Evolutionary conservation across 2,329 filamentous ascomycete species (phyloP), one percentile per base, ranked within the genome.

Genomic region (Verticillium alfalfae): DNA sequence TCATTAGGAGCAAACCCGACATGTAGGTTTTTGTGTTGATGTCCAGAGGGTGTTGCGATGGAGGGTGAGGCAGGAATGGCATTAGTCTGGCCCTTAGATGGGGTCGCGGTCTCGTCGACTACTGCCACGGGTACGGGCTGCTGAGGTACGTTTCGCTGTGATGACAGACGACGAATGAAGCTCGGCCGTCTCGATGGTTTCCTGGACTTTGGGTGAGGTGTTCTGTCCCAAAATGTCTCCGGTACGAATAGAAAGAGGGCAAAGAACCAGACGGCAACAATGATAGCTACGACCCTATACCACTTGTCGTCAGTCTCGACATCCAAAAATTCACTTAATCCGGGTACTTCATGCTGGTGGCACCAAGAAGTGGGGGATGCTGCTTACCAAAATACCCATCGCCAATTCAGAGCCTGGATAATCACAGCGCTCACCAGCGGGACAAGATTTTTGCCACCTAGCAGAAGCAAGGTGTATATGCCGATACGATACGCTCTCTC

Each of bases 201-300:
- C 22, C 73, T 71, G 3, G 75, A 70, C 56, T 68, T 73, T 1
- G 76, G 75, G 36, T 74, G 62, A 2, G 93, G 93, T 2, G 89
- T 89, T 57, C 94, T 83, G 73, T 97, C 93, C 94, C 94, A 98
- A 67, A 97, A 97, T 0, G 93, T 97, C 76, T 98, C 94, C 0
- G 94, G 94, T 0, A 97, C 91, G 68, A 97, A 96, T 63, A 97
- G 81, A 72, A 96, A 97, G 1, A 98, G 81, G 2, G 96, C 77
- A 22, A 85, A 72, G 41, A 88, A 83, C 63, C 87, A 88, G 57
- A 91, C 84, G 0, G 81, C 91, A 38, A 93, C 90, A 10, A 96
- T 79, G 3, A 97, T 91, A 0, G 93, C 86, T 56, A 96, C 87
- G 61, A 96, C 88, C 89, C 89, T 90, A 59, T 31, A 31, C 5